phyloP scores from a whole-genome alignment of 805 yeast species.

The Spathaspora passalidarum region DNA sequence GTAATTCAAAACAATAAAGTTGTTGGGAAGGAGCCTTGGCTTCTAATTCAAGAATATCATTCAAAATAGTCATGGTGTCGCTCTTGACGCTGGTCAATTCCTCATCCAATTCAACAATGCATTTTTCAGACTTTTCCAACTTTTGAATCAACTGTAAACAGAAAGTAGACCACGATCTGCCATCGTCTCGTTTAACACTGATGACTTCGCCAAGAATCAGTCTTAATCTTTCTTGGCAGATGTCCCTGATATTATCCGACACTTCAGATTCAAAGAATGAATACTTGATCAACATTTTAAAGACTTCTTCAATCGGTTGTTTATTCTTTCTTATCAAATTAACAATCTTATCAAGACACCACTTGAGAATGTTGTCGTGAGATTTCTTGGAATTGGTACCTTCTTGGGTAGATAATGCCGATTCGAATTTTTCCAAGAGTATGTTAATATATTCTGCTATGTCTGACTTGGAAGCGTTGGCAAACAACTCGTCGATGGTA shows the following conservation, averaged over 20 bases:
- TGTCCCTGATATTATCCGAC: conserved; percentile 32
- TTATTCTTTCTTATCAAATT: conserved; percentile 49
- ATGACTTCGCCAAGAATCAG: conserved; percentile 64
- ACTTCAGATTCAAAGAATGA: conserved; percentile 38
- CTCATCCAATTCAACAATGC: conserved; percentile 52
- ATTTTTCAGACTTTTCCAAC: conserved; percentile 19
- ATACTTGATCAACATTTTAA: conserved; percentile 35
- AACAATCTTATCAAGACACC: conserved; percentile 59
- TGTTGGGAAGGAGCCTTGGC: conserved; percentile 39
- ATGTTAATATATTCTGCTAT: conserved; percentile 18
- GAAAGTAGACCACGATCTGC: conserved; percentile 59
- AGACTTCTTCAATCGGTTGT: conserved; percentile 25
- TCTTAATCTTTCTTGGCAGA: conserved; percentile 61
- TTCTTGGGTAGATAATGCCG: conserved; percentile 18
- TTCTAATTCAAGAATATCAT: conserved; percentile 19
- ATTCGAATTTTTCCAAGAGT: conserved; percentile 22
- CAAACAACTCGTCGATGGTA: conserved; percentile 44
- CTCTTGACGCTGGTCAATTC: conserved; percentile 48
- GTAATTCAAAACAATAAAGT: conserved; percentile 65
- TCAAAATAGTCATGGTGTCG: conserved; percentile 48
- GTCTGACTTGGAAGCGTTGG: conserved; percentile 14
- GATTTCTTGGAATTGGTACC: conserved; percentile 20
- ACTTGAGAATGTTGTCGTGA: conserved; percentile 42
- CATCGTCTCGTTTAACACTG: conserved; percentile 38
- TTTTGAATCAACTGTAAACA: conserved; percentile 40